These are phyloP conservation scores for Lepidium sativum DNA, from an alignment of 345 rosid species.

Conservation along the genomic window DNA sequence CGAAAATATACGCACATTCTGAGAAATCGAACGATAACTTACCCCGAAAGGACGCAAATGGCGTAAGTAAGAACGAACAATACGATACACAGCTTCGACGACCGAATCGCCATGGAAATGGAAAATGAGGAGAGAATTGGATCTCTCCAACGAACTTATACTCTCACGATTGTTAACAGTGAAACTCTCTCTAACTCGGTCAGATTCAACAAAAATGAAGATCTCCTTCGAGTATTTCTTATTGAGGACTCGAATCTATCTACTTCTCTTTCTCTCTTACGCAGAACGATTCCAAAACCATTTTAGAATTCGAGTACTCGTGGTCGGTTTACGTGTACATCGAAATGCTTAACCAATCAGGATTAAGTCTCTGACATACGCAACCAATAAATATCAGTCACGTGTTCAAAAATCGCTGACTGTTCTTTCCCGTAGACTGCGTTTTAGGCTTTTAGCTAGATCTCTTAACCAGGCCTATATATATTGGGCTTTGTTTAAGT, in stretches of 20 bases:
- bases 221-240: not conserved
- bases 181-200: not conserved
- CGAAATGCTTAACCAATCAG: conserved; percentile 22
- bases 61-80: conserved; percentile 48
- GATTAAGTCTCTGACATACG: not conserved
- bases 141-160: conserved; percentile 26
- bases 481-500: no score
- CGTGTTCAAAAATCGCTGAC: conserved; percentile 13
- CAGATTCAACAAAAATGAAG: not conserved
- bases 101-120: conserved; percentile 49
- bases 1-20: not conserved
- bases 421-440: conserved; percentile 1
- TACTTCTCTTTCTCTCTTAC: conserved; percentile 3
- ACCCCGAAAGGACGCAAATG: conserved; percentile 51
- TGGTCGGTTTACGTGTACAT: conserved; percentile 15
- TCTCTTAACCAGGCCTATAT: not conserved
- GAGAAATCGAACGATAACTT: not conserved
- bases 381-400: not conserved
- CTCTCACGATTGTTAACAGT: not conserved
- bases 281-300: conserved; percentile 14
- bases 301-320: conserved; percentile 4
- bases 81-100: conserved; percentile 34
- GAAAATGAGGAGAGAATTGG: conserved; percentile 35
- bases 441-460: not conserved
- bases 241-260: not conserved